These are phyloP conservation scores for Achaetomiella virescens DNA, from an alignment of 495 filamentous ascomycete species.

Conservation along the genomic window DNA sequence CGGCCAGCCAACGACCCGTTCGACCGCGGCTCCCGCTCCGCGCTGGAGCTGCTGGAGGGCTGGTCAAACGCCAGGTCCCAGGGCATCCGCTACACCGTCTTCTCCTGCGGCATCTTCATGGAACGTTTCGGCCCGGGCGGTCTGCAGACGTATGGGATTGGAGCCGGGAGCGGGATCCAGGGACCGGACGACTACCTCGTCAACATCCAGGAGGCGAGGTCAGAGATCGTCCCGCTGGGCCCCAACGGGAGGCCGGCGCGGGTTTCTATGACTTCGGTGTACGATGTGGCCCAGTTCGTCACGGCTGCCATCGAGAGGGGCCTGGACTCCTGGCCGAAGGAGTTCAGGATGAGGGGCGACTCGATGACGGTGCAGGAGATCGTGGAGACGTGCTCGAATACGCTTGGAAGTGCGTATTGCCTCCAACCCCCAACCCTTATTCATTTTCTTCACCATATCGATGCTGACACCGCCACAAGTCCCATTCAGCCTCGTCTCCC, in stretches of 20 bases:
- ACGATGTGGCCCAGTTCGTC: conserved; percentile 62
- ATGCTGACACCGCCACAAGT: conserved; percentile 24
- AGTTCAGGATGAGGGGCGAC: conserved; percentile 59
- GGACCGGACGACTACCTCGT: conserved; percentile 59
- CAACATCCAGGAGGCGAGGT: conserved; percentile 50
- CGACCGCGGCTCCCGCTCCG: conserved; percentile 40
- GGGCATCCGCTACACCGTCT: conserved; percentile 57
- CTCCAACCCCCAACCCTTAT: neutral
- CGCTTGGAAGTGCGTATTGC: conserved; percentile 33
- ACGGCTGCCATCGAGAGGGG: conserved; percentile 55
- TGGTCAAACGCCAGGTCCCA: conserved; percentile 37
- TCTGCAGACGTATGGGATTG: conserved; percentile 49
- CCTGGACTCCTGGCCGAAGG: conserved; percentile 56
- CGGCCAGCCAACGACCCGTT: conserved; percentile 51
- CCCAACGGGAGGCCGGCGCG: conserved; percentile 42
- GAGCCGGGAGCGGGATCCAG: conserved; percentile 38
- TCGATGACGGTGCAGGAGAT: conserved; percentile 49
- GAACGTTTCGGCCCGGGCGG: conserved; percentile 65
- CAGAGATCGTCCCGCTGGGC: conserved; percentile 51
- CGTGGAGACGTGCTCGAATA: conserved; percentile 38
- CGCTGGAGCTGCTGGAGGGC: conserved; percentile 50
- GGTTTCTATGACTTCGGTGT: conserved; percentile 60
- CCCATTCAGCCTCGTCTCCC: conserved; percentile 33
- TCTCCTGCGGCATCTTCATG: conserved; percentile 71
- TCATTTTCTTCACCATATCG: neutral